Evolutionary conservation across 768 basidiomycete genomes (phyloP).

Genomic region (Agrocybe chaxingu): DNA sequence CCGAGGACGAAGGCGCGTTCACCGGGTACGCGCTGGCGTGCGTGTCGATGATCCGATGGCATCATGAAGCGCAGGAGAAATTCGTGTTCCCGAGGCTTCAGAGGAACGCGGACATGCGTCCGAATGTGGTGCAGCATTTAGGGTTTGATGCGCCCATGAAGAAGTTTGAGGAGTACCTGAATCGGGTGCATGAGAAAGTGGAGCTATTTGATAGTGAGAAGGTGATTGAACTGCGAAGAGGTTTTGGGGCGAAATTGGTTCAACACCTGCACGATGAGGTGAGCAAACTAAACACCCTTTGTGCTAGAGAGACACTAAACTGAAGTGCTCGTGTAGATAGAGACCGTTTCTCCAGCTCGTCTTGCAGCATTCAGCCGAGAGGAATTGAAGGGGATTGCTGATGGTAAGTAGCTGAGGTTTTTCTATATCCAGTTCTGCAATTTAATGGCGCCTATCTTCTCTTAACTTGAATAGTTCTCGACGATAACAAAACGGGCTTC

Average conservation of each 20-base stretch:
- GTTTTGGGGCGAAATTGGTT: constrained; percentile 9
- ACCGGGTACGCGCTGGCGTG: constrained; percentile 11
- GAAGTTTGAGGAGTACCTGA: constrained; percentile 10
- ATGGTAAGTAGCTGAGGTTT: constrained; percentile 3
- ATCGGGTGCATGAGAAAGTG: not conserved
- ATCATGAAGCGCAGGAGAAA: constrained; percentile 10
- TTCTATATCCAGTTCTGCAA: not conserved
- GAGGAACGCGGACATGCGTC: constrained; percentile 14
- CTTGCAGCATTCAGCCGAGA: constrained; percentile 3
- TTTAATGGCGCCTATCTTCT: not conserved
- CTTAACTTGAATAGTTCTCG: constrained; percentile 5
- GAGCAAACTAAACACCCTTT: not conserved
- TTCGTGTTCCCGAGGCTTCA: constrained; percentile 12
- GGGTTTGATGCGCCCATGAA: constrained; percentile 9
- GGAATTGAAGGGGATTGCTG: constrained; percentile 5
- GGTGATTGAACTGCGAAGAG: constrained; percentile 6
- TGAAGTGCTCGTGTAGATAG: not conserved
- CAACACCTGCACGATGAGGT: constrained; percentile 17
- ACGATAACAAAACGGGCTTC: constrained; percentile 9
- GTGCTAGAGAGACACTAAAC: not conserved
- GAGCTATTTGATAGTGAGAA: constrained; percentile 8
- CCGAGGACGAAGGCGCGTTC: constrained; percentile 9
- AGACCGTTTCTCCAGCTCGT: constrained; percentile 1
- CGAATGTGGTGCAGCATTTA: constrained; percentile 13
- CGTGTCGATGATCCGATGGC: constrained; percentile 6